These are phyloP conservation scores for Cadophora sp. DNA, from an alignment of 2,329 filamentous ascomycete species.

Conservation along the genomic window DNA sequence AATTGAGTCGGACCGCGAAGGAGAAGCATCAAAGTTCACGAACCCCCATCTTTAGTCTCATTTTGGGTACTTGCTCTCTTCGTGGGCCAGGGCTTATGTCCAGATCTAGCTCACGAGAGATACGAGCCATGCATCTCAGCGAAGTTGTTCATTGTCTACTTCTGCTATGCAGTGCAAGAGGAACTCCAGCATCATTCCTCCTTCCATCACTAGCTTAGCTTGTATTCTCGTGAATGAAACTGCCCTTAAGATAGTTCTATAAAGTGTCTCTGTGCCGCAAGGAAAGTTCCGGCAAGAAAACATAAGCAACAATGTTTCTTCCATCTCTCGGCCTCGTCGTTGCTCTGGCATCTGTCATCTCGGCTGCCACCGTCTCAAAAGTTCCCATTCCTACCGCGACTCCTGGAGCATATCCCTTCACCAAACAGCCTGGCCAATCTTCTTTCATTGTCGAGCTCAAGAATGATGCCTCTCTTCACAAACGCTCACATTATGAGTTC, in stretches of 20 bases:
- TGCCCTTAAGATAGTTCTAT: not conserved
- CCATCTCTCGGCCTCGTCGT: not conserved
- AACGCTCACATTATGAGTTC: slow-evolving; percentile 2
- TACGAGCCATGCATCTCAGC: not conserved
- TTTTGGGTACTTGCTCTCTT: not conserved
- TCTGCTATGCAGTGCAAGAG: not conserved
- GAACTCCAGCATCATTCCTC: not conserved
- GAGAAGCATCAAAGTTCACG: not conserved
- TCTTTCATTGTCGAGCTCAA: not conserved
- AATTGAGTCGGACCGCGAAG: not conserved
- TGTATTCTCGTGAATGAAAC: not conserved
- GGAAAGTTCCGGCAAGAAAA: not conserved
- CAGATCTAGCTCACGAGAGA: not conserved
- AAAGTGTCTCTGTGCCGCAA: not conserved
- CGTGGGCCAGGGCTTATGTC: not conserved
- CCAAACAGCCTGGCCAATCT: not conserved
- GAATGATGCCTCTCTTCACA: not conserved
- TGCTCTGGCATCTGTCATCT: not conserved
- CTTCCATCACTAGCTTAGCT: not conserved
- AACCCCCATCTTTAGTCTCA: not conserved
- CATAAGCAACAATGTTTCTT: not conserved
- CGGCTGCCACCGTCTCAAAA: not conserved
- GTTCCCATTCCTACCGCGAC: not conserved
- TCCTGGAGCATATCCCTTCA: slow-evolving; percentile 3
- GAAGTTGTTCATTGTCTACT: not conserved